These are phyloP conservation scores for Fonsecaea nubica DNA, from an alignment of 2,329 filamentous ascomycete species.

Conservation along the genomic window DNA sequence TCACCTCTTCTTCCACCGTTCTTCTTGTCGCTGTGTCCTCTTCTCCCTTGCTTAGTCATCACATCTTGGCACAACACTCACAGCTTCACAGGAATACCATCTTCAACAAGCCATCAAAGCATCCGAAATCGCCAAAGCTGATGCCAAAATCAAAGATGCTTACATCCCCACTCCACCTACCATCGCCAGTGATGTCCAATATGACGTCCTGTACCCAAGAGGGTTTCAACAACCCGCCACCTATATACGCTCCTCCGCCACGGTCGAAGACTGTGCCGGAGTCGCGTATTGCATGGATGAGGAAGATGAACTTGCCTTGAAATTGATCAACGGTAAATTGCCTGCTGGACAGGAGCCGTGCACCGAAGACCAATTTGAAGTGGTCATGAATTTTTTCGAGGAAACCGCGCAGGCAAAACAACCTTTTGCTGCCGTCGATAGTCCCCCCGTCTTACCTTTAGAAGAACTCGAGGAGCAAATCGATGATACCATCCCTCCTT, in stretches of 20 bases:
- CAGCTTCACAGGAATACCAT: slow-evolving; percentile 79
- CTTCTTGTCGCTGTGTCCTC: slow-evolving; percentile 30
- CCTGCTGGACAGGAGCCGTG: slow-evolving; percentile 66
- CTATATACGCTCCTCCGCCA: slow-evolving; percentile 97
- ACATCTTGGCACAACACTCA: slow-evolving; percentile 32
- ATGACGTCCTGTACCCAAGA: slow-evolving; percentile 85
- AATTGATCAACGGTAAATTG: slow-evolving; percentile 79
- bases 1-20: slow-evolving; percentile 16
- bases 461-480: slow-evolving; percentile 76
- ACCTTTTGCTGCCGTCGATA: slow-evolving; percentile 88
- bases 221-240: slow-evolving; percentile 83
- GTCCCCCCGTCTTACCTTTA: slow-evolving; percentile 76
- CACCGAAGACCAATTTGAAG: slow-evolving; percentile 90
- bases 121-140: slow-evolving; percentile 59
- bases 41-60: slow-evolving; percentile 33
- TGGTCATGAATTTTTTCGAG: slow-evolving; percentile 93
- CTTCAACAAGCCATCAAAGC: slow-evolving; percentile 82
- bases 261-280: slow-evolving; percentile 92
- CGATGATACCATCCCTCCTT: slow-evolving; percentile 63
- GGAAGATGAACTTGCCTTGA: slow-evolving; percentile 86
- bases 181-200: slow-evolving; percentile 71
- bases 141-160: slow-evolving; percentile 66
- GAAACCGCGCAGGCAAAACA: slow-evolving; percentile 81
- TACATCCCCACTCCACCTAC: slow-evolving; percentile 73
- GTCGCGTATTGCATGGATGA: slow-evolving; percentile 93